Conservation (phyloP, 2,329 filamentous ascomycete species). For the Colletotrichum australisinense region DNA sequence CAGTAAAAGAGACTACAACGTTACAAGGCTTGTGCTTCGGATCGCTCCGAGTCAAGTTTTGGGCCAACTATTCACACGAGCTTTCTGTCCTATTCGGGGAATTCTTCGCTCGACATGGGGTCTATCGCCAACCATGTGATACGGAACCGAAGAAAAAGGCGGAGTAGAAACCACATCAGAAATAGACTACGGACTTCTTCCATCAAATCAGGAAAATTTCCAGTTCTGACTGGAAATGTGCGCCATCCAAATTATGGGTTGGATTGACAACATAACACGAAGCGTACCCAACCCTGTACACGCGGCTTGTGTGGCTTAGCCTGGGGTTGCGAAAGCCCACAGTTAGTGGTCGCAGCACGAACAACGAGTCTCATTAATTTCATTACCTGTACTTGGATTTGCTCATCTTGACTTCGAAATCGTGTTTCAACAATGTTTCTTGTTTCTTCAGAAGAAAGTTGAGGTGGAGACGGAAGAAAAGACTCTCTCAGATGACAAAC, state of each 20-base stretch:
- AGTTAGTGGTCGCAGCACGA: neutral
- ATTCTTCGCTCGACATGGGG: neutral
- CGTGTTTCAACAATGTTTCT: too few species aligned
- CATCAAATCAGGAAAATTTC: neutral
- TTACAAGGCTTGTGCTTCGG: neutral
- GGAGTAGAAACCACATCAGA: neutral
- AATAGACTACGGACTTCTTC: neutral
- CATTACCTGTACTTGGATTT: too few species aligned
- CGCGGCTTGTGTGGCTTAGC: neutral
- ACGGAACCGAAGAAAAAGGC: neutral
- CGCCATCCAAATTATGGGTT: neutral
- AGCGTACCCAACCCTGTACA: neutral
- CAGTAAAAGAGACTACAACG: neutral
- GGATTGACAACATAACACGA: neutral
- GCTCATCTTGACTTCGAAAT: too few species aligned
- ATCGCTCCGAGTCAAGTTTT: neutral
- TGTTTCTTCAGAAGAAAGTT: too few species aligned
- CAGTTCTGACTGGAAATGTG: neutral
- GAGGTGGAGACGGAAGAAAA: neutral
- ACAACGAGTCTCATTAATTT: neutral
- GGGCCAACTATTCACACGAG: neutral
- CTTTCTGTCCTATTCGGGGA: neutral
- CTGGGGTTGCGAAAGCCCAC: neutral
- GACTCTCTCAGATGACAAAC: neutral
- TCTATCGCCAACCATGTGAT: neutral